Percentiles rank a stretch among this genome's conserved stretches.
These are phyloP conservation scores for Epichloe typhina DNA, from an alignment of 2,329 filamentous ascomycete genomes.

Conservation along the genomic window DNA sequence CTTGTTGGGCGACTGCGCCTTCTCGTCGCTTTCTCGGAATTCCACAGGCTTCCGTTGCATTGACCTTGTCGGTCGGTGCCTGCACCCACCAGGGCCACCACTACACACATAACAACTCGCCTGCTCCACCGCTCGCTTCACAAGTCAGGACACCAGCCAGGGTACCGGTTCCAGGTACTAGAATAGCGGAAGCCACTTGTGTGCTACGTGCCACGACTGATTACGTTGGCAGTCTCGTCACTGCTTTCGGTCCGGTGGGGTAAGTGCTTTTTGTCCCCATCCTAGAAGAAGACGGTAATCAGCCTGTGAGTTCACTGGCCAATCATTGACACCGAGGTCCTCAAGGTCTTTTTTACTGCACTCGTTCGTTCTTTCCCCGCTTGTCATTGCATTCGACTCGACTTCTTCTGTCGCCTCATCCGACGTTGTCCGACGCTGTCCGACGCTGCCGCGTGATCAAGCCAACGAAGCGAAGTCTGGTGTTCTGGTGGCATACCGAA, in stretches of 20 bases:
- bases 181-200: slow-evolving; percentile 1
- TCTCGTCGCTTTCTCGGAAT: neutral
- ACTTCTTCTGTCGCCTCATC: slow-evolving; percentile 9
- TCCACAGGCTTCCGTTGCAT: neutral
- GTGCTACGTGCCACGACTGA: neutral
- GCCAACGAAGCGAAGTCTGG: neutral
- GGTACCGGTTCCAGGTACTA: too few species aligned
- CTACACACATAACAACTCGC: neutral
- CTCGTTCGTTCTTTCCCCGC: neutral
- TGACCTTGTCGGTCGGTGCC: neutral
- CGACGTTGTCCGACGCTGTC: slow-evolving; percentile 7
- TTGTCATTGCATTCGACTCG: slow-evolving; percentile 1
- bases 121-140: slow-evolving; percentile 5
- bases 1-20: neutral
- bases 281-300: neutral
- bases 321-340: slow-evolving; percentile 3
- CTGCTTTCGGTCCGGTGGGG: neutral
- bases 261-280: slow-evolving; percentile 2
- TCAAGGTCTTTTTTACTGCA: neutral
- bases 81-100: neutral
- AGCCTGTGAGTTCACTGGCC: neutral
- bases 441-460: slow-evolving; percentile 3
- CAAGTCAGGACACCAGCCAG: too few species aligned
- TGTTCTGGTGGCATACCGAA: neutral
- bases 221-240: neutral